Conservation (phyloP, 2,329 filamentous ascomycete species). For the Talaromyces verruculosus region DNA sequence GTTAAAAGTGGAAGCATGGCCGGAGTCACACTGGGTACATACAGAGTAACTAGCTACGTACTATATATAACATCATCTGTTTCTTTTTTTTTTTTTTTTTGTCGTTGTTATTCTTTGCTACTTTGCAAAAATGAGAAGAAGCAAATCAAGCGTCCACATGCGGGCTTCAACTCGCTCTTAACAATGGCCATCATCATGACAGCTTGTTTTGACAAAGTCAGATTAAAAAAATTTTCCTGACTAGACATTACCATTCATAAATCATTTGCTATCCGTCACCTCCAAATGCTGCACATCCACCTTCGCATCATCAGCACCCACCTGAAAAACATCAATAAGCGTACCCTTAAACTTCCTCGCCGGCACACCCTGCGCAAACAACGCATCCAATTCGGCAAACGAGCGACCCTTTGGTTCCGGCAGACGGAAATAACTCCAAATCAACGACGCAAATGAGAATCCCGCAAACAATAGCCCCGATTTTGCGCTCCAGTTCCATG, state of each 20-base stretch:
- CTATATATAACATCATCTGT: too few relatives aligned
- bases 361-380: slow-evolving; percentile 65
- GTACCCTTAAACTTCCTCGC: slow-evolving; percentile 70
- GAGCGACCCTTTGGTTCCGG: slow-evolving; percentile 37
- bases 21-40: background rate
- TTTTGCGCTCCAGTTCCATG: slow-evolving; percentile 30
- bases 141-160: background rate
- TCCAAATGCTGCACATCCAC: background rate
- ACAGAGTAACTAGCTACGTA: too few relatives aligned
- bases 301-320: background rate
- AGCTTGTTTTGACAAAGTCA: background rate
- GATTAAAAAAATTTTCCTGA: background rate
- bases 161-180: background rate
- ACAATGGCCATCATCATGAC: background rate
- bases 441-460: slow-evolving; percentile 15
- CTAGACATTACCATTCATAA: background rate
- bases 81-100: too few relatives aligned
- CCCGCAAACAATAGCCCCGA: slow-evolving; percentile 32
- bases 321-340: slow-evolving; percentile 55
- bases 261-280: background rate
- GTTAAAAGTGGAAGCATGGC: background rate
- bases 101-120: too few relatives aligned
- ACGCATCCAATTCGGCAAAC: slow-evolving; percentile 41
- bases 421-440: slow-evolving; percentile 18
- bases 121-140: background rate